phyloP scores from a whole-genome alignment of 2,329 filamentous ascomycete species.

The Beauveria sp. region DNA sequence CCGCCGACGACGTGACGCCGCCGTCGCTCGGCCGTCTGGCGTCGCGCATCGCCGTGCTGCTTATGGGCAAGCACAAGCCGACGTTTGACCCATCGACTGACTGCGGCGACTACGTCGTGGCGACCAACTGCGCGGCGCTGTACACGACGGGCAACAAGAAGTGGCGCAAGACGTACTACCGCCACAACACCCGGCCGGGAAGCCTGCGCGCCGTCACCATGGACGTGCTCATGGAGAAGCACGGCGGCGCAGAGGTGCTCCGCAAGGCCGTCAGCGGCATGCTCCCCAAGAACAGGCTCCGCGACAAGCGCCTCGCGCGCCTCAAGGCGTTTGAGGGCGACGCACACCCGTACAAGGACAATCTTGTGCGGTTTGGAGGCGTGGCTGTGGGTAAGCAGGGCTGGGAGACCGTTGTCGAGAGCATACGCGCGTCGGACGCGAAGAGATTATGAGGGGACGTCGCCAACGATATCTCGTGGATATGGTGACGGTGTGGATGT shows the following conservation, averaged over 20 bases:
- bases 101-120: constrained; percentile 98
- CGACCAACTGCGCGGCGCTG: constrained; percentile 78
- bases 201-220: constrained; percentile 83
- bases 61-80: constrained; percentile 99
- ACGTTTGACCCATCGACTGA: constrained; percentile 96
- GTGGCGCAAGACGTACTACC: constrained; percentile 91
- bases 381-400: constrained; percentile 45
- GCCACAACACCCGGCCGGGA: constrained; percentile 85
- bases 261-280: constrained; percentile 91
- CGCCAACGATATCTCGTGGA: too few relatives aligned
- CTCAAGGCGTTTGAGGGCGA: constrained; percentile 95
- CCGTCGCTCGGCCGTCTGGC: constrained; percentile 87
- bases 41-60: constrained; percentile 72
- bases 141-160: constrained; percentile 88
- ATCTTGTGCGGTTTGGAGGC: constrained; percentile 67
- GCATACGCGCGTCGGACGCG: constrained; percentile 41
- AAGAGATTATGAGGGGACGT: constrained; percentile 39
- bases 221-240: constrained; percentile 90
- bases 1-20: constrained; percentile 42
- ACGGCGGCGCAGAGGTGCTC: constrained; percentile 86
- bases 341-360: constrained; percentile 84
- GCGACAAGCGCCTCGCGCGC: constrained; percentile 78
- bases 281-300: constrained; percentile 91
- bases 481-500: too few relatives aligned
- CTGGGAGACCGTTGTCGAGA: constrained; percentile 45